Base-by-base conservation (phyloP, 305 asterid species). In the Salvia sclarea region DNA sequence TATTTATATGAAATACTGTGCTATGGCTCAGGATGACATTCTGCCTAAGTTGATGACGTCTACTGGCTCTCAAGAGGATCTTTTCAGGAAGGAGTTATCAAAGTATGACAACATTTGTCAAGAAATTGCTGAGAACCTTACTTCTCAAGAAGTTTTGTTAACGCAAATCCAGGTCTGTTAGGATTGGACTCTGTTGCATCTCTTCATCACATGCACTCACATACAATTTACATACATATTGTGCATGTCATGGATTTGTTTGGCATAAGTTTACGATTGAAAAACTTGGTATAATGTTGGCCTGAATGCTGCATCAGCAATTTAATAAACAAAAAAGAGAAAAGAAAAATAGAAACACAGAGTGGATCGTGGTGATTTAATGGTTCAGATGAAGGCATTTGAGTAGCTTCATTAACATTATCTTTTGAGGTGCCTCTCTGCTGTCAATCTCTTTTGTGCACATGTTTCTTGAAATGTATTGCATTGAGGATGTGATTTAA, bases 1-100 rank as follows among this genome's bases (percentile, higher is more conserved):
- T 53, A 55, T 55, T 25, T 52, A 45, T 60, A 50, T 48, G 61
- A 68, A 55, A 64, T 60, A 21, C 58, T 71, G 57, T 75, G 71
- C 68, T 53, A 75, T 79, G 79, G 61, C 61, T 58, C 85, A 95
- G 99, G 99, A 95, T 85, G 96, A 95, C 79, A 88, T 95, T 71
- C 82, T 95, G 45, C 97, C 98, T 59, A 95, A 92, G 81, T 79
- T 92, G 86, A 95, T 95, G 99, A 72, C 98, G 6, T 84, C 81
- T 55, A 76, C 88, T 50, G 98, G 97, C 35, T 95, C 98, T 41
- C 89, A 86, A 0, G 99, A 95, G 78, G 99, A 95, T 83, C 94
- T 95, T 64, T 95, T 88, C 64, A 84, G 92, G 75, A 89, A 89
- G 86, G 99, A 95, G 84, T 86, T 91, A 64, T 81, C 92, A 0